Conservation (phyloP, 495 filamentous ascomycete genomes). For the Pseudevernia furfuracea region DNA sequence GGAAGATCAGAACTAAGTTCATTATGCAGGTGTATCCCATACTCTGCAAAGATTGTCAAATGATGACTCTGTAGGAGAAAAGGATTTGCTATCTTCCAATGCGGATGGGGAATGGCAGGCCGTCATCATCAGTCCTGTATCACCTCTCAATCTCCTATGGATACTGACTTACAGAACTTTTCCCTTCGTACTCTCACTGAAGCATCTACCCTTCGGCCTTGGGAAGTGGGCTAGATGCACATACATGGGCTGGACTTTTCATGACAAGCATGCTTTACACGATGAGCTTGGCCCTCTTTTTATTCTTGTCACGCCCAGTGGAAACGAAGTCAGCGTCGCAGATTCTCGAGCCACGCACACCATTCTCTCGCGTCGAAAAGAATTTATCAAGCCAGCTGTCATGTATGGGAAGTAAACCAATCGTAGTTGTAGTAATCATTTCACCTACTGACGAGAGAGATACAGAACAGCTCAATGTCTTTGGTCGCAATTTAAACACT, state of each 20-base stretch:
- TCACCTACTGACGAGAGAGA: neutral
- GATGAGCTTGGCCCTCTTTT: constrained; percentile 37
- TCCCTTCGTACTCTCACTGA: constrained; percentile 18
- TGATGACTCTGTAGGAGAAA: neutral
- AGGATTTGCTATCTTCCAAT: neutral
- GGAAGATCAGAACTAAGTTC: no score
- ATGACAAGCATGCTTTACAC: constrained; percentile 35
- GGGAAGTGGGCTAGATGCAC: constrained; percentile 31
- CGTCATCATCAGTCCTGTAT: constrained; percentile 47
- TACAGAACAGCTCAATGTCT: constrained; percentile 32
- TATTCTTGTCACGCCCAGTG: constrained; percentile 37
- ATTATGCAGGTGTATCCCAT: no score
- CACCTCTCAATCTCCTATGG: constrained; percentile 25
- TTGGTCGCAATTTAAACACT: constrained; percentile 34
- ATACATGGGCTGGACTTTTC: constrained; percentile 30
- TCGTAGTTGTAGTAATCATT: neutral
- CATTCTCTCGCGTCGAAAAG: constrained; percentile 33
- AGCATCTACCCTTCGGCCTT: constrained; percentile 26
- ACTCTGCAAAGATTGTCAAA: neutral
- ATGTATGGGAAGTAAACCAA: constrained; percentile 28
- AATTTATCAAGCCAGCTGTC: constrained; percentile 38
- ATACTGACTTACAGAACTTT: constrained; percentile 20
- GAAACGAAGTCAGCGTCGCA: constrained; percentile 35
- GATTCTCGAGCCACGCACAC: constrained; percentile 36
- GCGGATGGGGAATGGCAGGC: constrained; percentile 17